phyloP scores from a whole-genome alignment of 1,284 basidiomycete species.

The Malassezia pachydermatis region DNA sequence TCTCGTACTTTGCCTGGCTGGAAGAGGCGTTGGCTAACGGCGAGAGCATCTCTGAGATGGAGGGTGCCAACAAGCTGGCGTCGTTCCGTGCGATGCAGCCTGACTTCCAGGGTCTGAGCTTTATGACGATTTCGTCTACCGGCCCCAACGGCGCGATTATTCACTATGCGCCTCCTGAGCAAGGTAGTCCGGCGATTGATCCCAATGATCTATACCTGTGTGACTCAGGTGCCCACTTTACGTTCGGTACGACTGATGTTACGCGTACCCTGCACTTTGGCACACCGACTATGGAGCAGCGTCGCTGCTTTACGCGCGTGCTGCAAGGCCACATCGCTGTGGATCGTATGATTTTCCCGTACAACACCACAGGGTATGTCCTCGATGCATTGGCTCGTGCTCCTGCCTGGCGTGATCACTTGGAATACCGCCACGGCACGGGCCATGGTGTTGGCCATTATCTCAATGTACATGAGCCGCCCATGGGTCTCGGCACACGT shows the following conservation, averaged over 20 bases:
- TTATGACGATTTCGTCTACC: conserved; percentile 75
- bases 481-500: conserved; percentile 44
- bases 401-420: conserved; percentile 78
- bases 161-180: conserved; percentile 75
- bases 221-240: conserved; percentile 81
- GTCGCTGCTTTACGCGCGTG: conserved; percentile 79
- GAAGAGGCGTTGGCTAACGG: conserved; percentile 67
- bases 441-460: conserved; percentile 43
- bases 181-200: conserved; percentile 61
- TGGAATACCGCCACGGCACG: conserved; percentile 56
- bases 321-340: conserved; percentile 91
- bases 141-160: conserved; percentile 90
- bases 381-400: conserved; percentile 77
- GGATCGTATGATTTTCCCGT: conserved; percentile 74
- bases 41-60: conserved; percentile 64
- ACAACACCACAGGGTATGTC: conserved; percentile 66
- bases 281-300: conserved; percentile 68
- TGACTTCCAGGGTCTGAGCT: conserved; percentile 76
- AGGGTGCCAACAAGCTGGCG: conserved; percentile 70
- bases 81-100: conserved; percentile 66
- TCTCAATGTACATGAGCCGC: conserved; percentile 46
- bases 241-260: conserved; percentile 88
- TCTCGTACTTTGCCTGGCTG: conserved; percentile 73
- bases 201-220: conserved; percentile 64
- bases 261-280: conserved; percentile 77